These are phyloP conservation scores for Verticillium klebahnii DNA, from an alignment of 2,329 filamentous ascomycete species.

Conservation along the genomic window DNA sequence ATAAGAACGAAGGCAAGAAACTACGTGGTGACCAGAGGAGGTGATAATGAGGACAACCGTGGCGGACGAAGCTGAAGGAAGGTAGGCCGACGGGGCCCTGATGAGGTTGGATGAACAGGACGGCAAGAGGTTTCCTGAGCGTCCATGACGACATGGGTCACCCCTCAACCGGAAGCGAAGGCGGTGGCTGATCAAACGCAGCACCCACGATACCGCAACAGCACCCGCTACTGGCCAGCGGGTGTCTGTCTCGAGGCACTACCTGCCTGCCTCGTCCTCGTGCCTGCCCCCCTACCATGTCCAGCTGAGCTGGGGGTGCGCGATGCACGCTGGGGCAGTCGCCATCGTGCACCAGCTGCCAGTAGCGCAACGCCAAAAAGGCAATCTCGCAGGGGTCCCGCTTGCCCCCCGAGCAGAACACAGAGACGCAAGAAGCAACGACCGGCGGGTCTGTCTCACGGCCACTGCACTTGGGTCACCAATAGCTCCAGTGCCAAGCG, in stretches of 20 bases:
- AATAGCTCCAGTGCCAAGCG: slow-evolving; percentile 1
- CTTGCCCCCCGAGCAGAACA: not conserved
- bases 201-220: not conserved
- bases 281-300: not conserved
- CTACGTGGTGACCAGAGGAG: not conserved
- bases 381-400: not conserved
- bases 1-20: not conserved
- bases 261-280: not conserved
- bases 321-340: not conserved
- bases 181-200: not conserved
- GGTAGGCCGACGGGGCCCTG: not conserved
- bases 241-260: no score
- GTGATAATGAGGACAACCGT: not conserved
- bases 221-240: not conserved
- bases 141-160: not conserved
- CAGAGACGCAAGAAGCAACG: not conserved
- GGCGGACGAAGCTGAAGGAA: not conserved
- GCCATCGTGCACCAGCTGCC: not conserved
- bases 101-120: not conserved
- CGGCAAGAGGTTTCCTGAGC: not conserved
- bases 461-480: not conserved
- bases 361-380: not conserved
- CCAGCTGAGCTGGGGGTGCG: not conserved
- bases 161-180: not conserved
- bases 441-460: slow-evolving; percentile 1